These are phyloP conservation scores for Nissolia schottii DNA, from an alignment of 306 rosid genomes.

Conservation along the genomic window DNA sequence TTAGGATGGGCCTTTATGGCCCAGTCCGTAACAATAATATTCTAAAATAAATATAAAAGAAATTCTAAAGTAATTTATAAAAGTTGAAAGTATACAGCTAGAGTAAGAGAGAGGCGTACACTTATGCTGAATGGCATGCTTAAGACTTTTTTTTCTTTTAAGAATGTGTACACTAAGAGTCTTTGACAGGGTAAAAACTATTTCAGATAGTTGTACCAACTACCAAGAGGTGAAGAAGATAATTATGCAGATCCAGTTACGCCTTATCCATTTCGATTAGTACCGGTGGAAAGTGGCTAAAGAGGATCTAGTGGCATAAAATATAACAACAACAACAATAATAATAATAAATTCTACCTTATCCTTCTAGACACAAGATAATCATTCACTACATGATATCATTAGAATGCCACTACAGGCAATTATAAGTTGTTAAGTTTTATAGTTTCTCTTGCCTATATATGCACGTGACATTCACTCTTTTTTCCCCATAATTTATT, in stretches of 20 bases:
- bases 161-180: background rate
- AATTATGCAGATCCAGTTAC: background rate
- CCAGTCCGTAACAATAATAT: too few species aligned
- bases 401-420: background rate
- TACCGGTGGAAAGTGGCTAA: background rate
- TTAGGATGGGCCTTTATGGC: too few species aligned
- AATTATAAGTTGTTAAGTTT: background rate
- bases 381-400: background rate
- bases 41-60: too few species aligned
- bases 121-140: background rate
- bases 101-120: background rate
- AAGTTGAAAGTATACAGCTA: background rate
- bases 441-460: background rate
- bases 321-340: too few species aligned
- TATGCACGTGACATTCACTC: background rate
- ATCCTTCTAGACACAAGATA: background rate
- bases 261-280: slow-evolving; percentile 16
- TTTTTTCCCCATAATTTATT: background rate
- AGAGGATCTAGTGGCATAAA: background rate
- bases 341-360: background rate
- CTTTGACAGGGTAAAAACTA: background rate
- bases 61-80: background rate
- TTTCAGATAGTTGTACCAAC: background rate
- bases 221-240: background rate
- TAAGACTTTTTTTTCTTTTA: background rate